A percentile compares a stretch with the other conserved stretches of the same genome.
Conservation (phyloP, 2,329 filamentous ascomycete genomes). For the Emmonsia crescens region DNA sequence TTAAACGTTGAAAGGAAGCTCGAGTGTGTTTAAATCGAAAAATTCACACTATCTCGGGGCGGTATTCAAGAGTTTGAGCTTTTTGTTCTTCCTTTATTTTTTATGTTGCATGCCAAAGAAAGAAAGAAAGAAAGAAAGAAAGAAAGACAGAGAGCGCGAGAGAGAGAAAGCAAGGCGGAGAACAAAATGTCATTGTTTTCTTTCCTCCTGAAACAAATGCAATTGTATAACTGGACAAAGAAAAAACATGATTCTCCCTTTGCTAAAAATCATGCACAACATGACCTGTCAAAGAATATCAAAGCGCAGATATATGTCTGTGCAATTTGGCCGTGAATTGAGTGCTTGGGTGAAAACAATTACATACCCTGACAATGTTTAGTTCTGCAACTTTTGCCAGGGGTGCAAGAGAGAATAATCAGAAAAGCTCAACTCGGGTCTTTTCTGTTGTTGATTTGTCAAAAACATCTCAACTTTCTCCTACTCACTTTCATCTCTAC, state of each 20-base stretch:
- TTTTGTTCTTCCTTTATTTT: background rate
- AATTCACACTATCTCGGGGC: background rate
- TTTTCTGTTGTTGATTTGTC: background rate
- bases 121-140: background rate
- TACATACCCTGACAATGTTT: background rate
- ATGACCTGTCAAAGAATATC: background rate
- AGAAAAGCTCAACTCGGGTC: background rate
- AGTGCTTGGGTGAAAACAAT: background rate
- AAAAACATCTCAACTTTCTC: background rate
- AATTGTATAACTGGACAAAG: slow-evolving; percentile 1
- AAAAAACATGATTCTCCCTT: background rate
- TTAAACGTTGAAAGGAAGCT: background rate
- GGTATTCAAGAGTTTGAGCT: background rate
- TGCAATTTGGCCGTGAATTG: background rate
- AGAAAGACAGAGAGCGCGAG: background rate
- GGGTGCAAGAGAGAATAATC: background rate
- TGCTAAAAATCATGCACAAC: background rate
- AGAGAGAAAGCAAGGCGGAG: background rate
- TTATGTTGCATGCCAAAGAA: background rate
- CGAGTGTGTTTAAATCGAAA: background rate
- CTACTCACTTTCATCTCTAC: background rate
- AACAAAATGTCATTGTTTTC: slow-evolving; percentile 1
- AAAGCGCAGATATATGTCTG: background rate
- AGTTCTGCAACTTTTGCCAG: background rate
- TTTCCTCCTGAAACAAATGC: background rate